A percentile compares a stretch with the other conserved stretches of the same genome.
Evolutionary conservation across 352 stramenopile genomes (phyloP).

Genomic region (Phytophthora multivora): DNA sequence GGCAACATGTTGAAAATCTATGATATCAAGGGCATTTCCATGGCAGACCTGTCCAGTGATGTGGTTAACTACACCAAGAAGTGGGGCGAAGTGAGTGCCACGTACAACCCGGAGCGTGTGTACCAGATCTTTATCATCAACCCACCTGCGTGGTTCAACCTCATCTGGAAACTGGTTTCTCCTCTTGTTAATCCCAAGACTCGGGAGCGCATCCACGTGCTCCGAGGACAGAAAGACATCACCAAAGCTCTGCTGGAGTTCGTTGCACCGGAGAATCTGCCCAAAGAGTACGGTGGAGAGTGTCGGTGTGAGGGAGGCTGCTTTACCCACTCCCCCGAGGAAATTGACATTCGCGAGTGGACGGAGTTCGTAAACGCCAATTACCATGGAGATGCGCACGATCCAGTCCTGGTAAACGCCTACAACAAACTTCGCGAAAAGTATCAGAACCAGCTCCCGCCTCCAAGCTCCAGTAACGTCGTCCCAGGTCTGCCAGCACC

Average conservation of each 20-base stretch:
- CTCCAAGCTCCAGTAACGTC: slow-evolving; percentile 7
- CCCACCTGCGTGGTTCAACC: slow-evolving; percentile 73
- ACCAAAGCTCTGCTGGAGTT: slow-evolving; percentile 73
- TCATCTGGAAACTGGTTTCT: slow-evolving; percentile 81
- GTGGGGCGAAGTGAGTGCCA: slow-evolving; percentile 56
- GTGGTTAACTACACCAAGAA: slow-evolving; percentile 78
- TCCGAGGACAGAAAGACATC: slow-evolving; percentile 74
- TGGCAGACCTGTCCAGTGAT: slow-evolving; percentile 70
- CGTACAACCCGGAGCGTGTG: slow-evolving; percentile 78
- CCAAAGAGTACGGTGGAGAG: slow-evolving; percentile 66
- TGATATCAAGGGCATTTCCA: slow-evolving; percentile 78
- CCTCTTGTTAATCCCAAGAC: slow-evolving; percentile 78
- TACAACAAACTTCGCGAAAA: slow-evolving; percentile 56
- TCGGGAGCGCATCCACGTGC: slow-evolving; percentile 68
- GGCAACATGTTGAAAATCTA: slow-evolving; percentile 76
- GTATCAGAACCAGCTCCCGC: slow-evolving; percentile 48
- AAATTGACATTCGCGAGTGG: slow-evolving; percentile 66
- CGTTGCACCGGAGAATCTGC: slow-evolving; percentile 63
- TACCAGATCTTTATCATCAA: slow-evolving; percentile 81
- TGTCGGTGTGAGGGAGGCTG: slow-evolving; percentile 68
- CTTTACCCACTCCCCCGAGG: slow-evolving; percentile 65
- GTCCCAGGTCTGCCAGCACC: slow-evolving; percentile 2
- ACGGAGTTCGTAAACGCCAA: slow-evolving; percentile 58
- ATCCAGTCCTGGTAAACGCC: slow-evolving; percentile 37
- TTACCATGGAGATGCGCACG: slow-evolving; percentile 34